phyloP scores from a whole-genome alignment of 2,329 filamentous ascomycete genomes.

The Monosporascus sp. region DNA sequence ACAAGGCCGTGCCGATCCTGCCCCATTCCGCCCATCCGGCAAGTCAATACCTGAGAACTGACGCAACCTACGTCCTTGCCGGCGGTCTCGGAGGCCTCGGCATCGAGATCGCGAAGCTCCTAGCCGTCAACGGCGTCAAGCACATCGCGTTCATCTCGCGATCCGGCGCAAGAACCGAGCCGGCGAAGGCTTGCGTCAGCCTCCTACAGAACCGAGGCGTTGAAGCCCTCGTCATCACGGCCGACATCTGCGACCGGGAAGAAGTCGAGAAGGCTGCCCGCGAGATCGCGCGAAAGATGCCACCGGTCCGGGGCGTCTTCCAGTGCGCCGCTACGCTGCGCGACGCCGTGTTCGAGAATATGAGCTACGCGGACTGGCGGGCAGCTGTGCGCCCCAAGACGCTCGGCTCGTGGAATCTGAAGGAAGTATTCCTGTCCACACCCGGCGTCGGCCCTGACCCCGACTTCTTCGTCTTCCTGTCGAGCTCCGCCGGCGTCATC shows the following conservation, averaged over 20 bases:
- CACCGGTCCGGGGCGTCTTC: slow-evolving; percentile 31
- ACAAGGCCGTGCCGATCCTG: slow-evolving; percentile 8
- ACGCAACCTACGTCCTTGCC: slow-evolving; percentile 48
- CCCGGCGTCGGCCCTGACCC: slow-evolving; percentile 8
- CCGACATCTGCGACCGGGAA: slow-evolving; percentile 38
- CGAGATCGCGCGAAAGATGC: slow-evolving; percentile 26
- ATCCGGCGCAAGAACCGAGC: slow-evolving; percentile 30
- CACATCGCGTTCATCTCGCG: slow-evolving; percentile 51
- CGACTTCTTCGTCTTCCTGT: slow-evolving; percentile 48
- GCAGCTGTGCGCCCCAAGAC: slow-evolving; percentile 44
- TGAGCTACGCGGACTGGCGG: slow-evolving; percentile 33
- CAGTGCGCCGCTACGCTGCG: slow-evolving; percentile 33
- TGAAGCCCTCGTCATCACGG: slow-evolving; percentile 28
- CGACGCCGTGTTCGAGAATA: slow-evolving; percentile 16
- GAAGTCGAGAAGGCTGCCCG: slow-evolving; percentile 21
- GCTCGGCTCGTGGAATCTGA: slow-evolving; percentile 44
- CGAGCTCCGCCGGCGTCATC: slow-evolving; percentile 50
- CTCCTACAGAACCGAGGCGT: slow-evolving; percentile 32
- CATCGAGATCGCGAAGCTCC: slow-evolving; percentile 44
- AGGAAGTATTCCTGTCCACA: slow-evolving; percentile 27
- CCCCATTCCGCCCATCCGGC: slow-evolving; percentile 3
- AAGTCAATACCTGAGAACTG: slow-evolving; percentile 4
- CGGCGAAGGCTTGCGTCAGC: slow-evolving; percentile 15
- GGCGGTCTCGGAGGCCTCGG: slow-evolving; percentile 57
- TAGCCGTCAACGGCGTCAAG: slow-evolving; percentile 46